Base-by-base conservation (phyloP, 164 flowering plant species). In the Paratinospora sagittata region DNA sequence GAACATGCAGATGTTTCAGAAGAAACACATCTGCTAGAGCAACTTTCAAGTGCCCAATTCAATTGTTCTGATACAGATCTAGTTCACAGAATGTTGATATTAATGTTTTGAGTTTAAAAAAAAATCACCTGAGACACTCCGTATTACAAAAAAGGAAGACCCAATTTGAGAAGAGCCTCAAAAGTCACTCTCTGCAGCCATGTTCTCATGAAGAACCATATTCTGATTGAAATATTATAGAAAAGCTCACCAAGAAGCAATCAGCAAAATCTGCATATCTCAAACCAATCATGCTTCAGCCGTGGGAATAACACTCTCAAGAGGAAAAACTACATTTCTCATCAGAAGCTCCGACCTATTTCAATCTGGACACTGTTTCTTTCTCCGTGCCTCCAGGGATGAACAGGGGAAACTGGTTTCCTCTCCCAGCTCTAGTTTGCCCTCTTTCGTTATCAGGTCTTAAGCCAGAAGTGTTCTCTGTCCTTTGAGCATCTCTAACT, bases 401-500 rank as follows among this genome's bases (percentile, higher is more conserved):
- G 73, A 94, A 91, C 41, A 91, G 85, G 0, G 96, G 98, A 57
- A 94, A 88, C 84, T 91, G 98, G 72, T 85, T 85, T 11, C 81
- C 94, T 73, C 89, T 86, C 72, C 84, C 88, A 65, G 77, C 84
- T 74, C 91, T 79, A 6, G 85, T 71, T 37, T 86, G 68, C n/a
- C 49, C 33, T 61, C 84, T 80, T 47, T 84, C 89, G 27, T 78
- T 85, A 36, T 78, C 84, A 26, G 84, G 85, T 81, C 89, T 84
- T 13, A 74, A 74, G 62, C 78, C 74, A 10, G 72, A 78, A 63
- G 65, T 81, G 66, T 67, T 73, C 45, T 82, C 89, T 63, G 72
- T 78, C 77, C 81, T 88, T 65, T 72, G 27, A 61, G 74, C 71
- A 49, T 89, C 88, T 64, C 79, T 81, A 9, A 30, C 66, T 3